Conservation (phyloP, 495 filamentous ascomycete genomes). For the Aspergillus wentii region DNA sequence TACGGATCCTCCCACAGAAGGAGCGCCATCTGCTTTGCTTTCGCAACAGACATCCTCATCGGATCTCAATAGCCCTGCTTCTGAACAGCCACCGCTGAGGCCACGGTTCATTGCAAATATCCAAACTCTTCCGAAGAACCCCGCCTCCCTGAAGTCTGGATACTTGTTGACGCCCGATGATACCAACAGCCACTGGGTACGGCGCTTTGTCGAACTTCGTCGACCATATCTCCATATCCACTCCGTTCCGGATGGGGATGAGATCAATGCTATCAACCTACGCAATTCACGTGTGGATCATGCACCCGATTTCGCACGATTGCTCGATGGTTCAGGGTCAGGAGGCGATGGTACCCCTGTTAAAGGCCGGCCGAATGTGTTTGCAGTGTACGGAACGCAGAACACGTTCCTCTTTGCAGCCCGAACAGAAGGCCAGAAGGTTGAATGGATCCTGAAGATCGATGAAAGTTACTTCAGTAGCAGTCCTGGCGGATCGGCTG, state of each 20-base stretch:
- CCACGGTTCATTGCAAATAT: slow-evolving; percentile 65
- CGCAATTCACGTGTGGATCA: slow-evolving; percentile 81
- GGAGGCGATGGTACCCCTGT: slow-evolving; percentile 29
- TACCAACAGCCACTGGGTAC: slow-evolving; percentile 71
- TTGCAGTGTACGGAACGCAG: slow-evolving; percentile 86
- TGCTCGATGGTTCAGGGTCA: slow-evolving; percentile 52
- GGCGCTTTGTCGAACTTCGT: slow-evolving; percentile 88
- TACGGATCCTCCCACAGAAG: slow-evolving; percentile 67
- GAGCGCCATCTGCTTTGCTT: slow-evolving; percentile 42
- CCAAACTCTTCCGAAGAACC: slow-evolving; percentile 65
- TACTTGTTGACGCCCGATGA: slow-evolving; percentile 76
- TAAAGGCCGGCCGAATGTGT: slow-evolving; percentile 65
- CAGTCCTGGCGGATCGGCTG: slow-evolving; percentile 10
- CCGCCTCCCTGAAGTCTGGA: slow-evolving; percentile 72
- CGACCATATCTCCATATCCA: slow-evolving; percentile 91
- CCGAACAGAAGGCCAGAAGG: slow-evolving; percentile 78
- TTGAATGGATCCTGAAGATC: slow-evolving; percentile 89
- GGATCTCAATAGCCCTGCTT: slow-evolving; percentile 19
- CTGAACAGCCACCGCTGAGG: slow-evolving; percentile 29
- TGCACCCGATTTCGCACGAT: slow-evolving; percentile 75
- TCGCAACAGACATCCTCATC: slow-evolving; percentile 16
- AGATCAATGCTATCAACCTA: slow-evolving; percentile 82
- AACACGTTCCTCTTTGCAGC: slow-evolving; percentile 95
- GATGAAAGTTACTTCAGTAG: slow-evolving; percentile 54
- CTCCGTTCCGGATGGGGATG: slow-evolving; percentile 76